Evolutionary conservation across 2,329 filamentous ascomycete species (phyloP), one percentile per base, ranked within the genome.

Genomic region (Aureobasidium subglaciale): DNA sequence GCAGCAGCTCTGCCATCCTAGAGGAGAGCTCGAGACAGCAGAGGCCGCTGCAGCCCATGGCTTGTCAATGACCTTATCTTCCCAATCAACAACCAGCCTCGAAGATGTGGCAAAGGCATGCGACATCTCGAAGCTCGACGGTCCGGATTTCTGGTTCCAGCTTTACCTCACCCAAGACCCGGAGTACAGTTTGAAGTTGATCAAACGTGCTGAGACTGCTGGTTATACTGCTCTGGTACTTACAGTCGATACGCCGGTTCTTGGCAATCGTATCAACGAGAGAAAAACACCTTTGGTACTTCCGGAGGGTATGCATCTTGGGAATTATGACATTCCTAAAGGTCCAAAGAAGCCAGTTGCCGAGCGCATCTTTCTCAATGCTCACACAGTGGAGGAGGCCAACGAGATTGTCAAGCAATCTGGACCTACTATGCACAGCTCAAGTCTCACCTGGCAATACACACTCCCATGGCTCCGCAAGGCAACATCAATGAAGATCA

Each of bases 381-480:
- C 54, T 6, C 42, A 38, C 15, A 56, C 54, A 9, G 54, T 38
- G n/a, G 43, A 40, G 1, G 42, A 56, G n/a, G 54, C 54, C 7
- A 49, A 34, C 5, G 43, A 56, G 43, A 56, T 56, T 10, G 20
- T 42, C 11, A 50, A 49, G n/a, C 11, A 40, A 18, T 18, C 34
- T 8, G 43, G 43, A 15, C 42, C 42, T 5, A 41, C 42, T 1
- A 56, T 56, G 57, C 56, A 60, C 16, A 58, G 54, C 27, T 45
- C 56, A 8, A 70, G 65, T 7, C 54, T 69, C 10, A 62, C 55
- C 20, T 82, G 79, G 78, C 74, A 75, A 16, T 64, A 65, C 2
- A 72, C 74, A 3, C 76, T 81, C 43, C 67, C 71, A 0, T 81
- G 76, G 74, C 64, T 82, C 15, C 63, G 67, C 13, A 66, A 67